phyloP scores from a whole-genome alignment of 1,284 basidiomycete genomes.

The Ceratobasidium theobromae region DNA sequence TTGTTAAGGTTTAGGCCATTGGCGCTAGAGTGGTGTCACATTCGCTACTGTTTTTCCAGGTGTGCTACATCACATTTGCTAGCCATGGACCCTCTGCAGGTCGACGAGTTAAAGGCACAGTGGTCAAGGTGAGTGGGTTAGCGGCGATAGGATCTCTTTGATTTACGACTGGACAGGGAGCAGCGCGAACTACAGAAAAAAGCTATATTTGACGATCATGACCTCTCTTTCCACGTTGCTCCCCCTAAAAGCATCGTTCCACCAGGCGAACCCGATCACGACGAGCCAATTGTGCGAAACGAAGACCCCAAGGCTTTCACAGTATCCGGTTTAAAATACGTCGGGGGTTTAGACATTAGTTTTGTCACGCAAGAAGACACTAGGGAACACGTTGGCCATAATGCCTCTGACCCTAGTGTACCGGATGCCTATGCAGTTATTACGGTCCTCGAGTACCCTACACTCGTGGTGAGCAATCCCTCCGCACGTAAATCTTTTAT shows the following conservation, averaged over 20 bases:
- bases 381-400: constrained; percentile 24
- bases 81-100: neutral
- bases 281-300: constrained; percentile 31
- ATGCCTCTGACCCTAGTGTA: constrained; percentile 4
- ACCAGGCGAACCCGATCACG: constrained; percentile 13
- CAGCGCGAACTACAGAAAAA: constrained; percentile 23
- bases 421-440: constrained; percentile 40
- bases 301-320: constrained; percentile 22
- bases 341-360: constrained; percentile 42
- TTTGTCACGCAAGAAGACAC: constrained; percentile 35
- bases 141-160: neutral
- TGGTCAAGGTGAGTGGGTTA: constrained; percentile 31
- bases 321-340: constrained; percentile 36
- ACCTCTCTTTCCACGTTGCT: constrained; percentile 32
- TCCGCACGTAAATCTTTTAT: neutral
- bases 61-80: neutral
- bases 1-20: neutral
- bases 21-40: neutral
- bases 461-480: constrained; percentile 39
- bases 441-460: constrained; percentile 39
- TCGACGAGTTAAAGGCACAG: constrained; percentile 16
- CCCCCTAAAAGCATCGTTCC: neutral
- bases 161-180: constrained; percentile 26
- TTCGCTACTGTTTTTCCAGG: neutral
- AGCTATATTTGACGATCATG: constrained; percentile 34